Base-by-base conservation (phyloP, 2,329 filamentous ascomycete species). In the Alternaria conjuncta region DNA sequence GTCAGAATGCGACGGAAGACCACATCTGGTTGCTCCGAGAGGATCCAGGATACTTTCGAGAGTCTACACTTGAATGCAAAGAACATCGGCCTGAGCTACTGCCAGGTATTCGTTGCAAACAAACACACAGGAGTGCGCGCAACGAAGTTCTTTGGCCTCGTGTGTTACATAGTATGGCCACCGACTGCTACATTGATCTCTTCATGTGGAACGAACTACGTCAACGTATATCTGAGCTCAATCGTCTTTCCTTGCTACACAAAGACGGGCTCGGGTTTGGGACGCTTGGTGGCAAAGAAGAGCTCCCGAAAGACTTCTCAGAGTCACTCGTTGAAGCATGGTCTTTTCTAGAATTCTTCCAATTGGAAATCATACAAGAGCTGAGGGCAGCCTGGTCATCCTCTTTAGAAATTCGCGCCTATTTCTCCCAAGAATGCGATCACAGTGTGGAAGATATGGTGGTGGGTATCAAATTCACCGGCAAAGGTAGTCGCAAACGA, bases 31-130 rank as follows among this genome's bases (percentile, higher is more conserved):
- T 81, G 0, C 75, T 90, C 3, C 82, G 87, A 8, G 87, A 90
- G 67, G 88, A 90, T 69, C 87, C 87, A 0, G 76, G 76, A 1
- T 89, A 88, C 74, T 89, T 89, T 65, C 74, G 80, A 5, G 78
- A 85, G 2, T 58, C 75, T 0, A 46, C 87, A 1, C 64, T 71
- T 9, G 83, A 86, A 2, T 69, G 71, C 41, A 79, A 77, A 23
- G 84, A 87, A 13, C 86, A 88, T 68, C 76, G 81, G 0, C 70
- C 9, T 8, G 55, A 63, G 32, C 15, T 50, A 6, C n/a, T 64
- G 20, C 28, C 12, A 23, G 49, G 36, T 47, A 32, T 32, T 15
- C 13, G 30, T 32, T 32, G 30, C 13, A 15, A 15, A 15, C 13
- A 15, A 32, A 32, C 13, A 32, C 28, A 61, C 2, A 44, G 1